Percentiles rank a stretch among this genome's conserved stretches.
Conservation (phyloP, 2,329 filamentous ascomycete genomes). For the Neonectria coccinea region DNA sequence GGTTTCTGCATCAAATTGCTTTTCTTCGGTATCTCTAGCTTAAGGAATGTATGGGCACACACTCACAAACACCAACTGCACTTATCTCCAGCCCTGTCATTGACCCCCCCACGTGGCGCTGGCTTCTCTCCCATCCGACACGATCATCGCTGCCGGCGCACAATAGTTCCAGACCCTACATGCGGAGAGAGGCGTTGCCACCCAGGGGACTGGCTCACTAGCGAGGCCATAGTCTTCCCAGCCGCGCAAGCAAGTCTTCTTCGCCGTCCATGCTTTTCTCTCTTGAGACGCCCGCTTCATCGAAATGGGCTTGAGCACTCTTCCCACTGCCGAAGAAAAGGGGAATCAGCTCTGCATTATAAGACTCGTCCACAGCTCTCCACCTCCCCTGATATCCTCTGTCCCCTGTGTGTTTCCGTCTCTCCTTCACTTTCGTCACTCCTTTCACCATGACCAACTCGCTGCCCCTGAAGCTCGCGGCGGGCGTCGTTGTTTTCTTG, state of each 20-base stretch:
- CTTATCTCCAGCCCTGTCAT: not conserved
- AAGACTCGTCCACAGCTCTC: not conserved
- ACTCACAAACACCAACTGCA: not conserved
- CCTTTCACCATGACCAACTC: conserved; percentile 2
- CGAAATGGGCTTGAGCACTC: not conserved
- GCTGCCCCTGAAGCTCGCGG: not conserved
- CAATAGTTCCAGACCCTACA: not conserved
- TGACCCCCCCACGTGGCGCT: no score
- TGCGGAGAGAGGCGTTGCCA: not conserved
- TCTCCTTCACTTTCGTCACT: not conserved
- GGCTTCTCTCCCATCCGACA: not conserved
- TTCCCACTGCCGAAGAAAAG: not conserved
- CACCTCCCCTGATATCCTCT: no score
- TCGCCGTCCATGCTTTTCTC: not conserved
- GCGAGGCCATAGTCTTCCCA: not conserved
- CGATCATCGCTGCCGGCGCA: not conserved
- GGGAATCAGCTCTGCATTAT: not conserved
- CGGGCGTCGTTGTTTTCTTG: conserved; percentile 2
- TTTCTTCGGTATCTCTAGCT: not conserved
- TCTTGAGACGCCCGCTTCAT: not conserved
- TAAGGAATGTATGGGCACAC: not conserved
- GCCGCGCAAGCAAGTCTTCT: not conserved
- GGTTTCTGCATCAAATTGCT: not conserved
- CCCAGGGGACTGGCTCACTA: not conserved
- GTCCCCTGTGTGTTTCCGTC: not conserved